Base-by-base conservation (phyloP, 257 asterid genomes). In the Solanum chaucha region DNA sequence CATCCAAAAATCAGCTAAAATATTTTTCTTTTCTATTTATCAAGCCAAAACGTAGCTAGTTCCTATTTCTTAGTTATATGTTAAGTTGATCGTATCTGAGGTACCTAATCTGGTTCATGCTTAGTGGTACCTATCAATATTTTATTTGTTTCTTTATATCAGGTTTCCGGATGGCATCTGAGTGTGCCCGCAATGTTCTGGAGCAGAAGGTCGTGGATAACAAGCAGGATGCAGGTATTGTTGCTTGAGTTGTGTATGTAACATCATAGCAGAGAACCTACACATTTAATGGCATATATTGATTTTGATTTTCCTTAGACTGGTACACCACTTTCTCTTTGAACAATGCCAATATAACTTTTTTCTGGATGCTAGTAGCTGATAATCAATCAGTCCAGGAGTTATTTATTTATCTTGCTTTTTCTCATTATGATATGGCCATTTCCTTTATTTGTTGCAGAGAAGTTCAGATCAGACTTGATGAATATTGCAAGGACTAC, bases 101-200 rank as follows among this genome's bases (percentile, higher is more conserved):
- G 44, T 28, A 28, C 85, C 68, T 48, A 8, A 28, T 81, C 17
- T 28, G 28, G 68, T 81, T 28, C 26, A 78, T 44, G 26, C 84
- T 14, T 44, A 26, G 38, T 24, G 2, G 1, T 78, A 78, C 84
- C 40, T 78, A 41, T 78, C 65, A 44, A 14, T 78, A 2, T 1
- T 44, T 26, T 78, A 46, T 81, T 46, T 81, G 41, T 35, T 81
- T 81, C 68, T 26, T 80, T 81, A 28, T 81, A 81, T 46, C 91
- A 96, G 99, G 99, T 48, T 96, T 91, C 83, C 99, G 98, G 26
- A 92, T 94, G 98, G 99, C 98, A 20, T 91, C 96, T 85, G 99
- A 96, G 88, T 94, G 97, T 91, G 98, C 98, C 14, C 93, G 96
- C 87, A 90, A 89, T 86, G 98, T 98, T 44, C 91, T 96, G 90